Base-by-base conservation (phyloP, 495 filamentous ascomycete species). In the Talaromyces borbonicus region DNA sequence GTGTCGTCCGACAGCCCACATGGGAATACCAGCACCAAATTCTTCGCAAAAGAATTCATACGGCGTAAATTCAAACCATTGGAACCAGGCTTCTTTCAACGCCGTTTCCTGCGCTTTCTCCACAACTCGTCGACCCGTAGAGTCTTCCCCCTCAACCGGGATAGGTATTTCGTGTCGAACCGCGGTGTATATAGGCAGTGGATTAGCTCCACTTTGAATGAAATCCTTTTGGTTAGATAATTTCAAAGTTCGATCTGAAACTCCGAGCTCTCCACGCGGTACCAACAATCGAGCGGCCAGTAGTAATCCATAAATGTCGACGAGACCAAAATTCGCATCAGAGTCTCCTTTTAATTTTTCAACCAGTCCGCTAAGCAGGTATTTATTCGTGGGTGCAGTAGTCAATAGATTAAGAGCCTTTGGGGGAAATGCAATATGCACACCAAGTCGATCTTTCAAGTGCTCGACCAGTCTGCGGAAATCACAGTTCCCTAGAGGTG, bases 21-120 rank as follows among this genome's bases (percentile, higher is more conserved):
- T 94, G 0, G 92, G 92, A 49, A 98, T 96, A 9, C 92, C 90
- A 14, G 90, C 90, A 39, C 72, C 69, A 24, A 85, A 80, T 50
- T 97, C 92, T 59, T 98, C 92, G 57, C 87, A 95, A 61, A 88
- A 96, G 53, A 98, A 81, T 62, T 98, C 92, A 52, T 94, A 98
- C 0, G 92, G 92, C 0, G 87, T 94, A 47, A 90, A 80, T 51
- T 98, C 92, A 52, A 95, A 97, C 92, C 92, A 98, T 55, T 98
- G 90, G 52, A 98, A 98, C 86, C 89, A 98, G 2, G 85, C 73
- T 57, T 92, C 80, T 42, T 72, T 74, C 52, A 76, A 80, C 2
- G 87, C 81, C 41, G 78, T 73, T 45, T 75, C 74, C 52, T 84
- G 82, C 1, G 59, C 51, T 18, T 70, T 65, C 26, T 77, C 72